A percentile compares a stretch with the other conserved stretches of the same genome.
phyloP scores from a whole-genome alignment of 1,139 yeast genomes.

The Yamadazyma mexicana region DNA sequence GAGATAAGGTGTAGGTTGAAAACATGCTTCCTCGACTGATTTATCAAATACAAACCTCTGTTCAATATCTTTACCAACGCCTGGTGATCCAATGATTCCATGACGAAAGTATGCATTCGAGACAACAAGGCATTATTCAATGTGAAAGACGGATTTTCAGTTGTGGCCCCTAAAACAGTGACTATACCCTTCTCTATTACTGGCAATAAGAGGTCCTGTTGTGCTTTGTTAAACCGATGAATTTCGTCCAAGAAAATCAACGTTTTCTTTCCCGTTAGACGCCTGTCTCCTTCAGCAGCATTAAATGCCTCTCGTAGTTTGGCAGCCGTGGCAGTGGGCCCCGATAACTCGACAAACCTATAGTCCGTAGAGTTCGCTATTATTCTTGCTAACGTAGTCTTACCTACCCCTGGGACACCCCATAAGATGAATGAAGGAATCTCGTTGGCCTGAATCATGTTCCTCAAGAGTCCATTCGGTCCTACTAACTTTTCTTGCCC shows the following conservation, averaged over 20 bases:
- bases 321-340: constrained; percentile 72
- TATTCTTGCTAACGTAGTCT: constrained; percentile 73
- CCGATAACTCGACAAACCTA: constrained; percentile 78
- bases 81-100: constrained; percentile 58
- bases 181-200: constrained; percentile 69
- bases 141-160: constrained; percentile 94
- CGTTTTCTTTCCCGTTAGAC: constrained; percentile 67
- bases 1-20: constrained; percentile 46
- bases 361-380: constrained; percentile 56
- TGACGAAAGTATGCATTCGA: constrained; percentile 81
- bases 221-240: constrained; percentile 85
- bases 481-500: constrained; percentile 89
- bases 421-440: constrained; percentile 87
- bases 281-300: constrained; percentile 67
- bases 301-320: constrained; percentile 74
- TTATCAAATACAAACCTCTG: constrained; percentile 62
- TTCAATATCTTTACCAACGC: constrained; percentile 61
- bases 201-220: constrained; percentile 82
- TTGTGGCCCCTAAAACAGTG: constrained; percentile 87
- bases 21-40: constrained; percentile 51
- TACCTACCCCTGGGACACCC: constrained; percentile 98
- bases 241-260: constrained; percentile 89
- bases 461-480: constrained; percentile 65
- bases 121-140: constrained; percentile 85
- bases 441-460: constrained; percentile 59